phyloP scores from a whole-genome alignment of 768 basidiomycete species.

The Tricholoma sp. region DNA sequence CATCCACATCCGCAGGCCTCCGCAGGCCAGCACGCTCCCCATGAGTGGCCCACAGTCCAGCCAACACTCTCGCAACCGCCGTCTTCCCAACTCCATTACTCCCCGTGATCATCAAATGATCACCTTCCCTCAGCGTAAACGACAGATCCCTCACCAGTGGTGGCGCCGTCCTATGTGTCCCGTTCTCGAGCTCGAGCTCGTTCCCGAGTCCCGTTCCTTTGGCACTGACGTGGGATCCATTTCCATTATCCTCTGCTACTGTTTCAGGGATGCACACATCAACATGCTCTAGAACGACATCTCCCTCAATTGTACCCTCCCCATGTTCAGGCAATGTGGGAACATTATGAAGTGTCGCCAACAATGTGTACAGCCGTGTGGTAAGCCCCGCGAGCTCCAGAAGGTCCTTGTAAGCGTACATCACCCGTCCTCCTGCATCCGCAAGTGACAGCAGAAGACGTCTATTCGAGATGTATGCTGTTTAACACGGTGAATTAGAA shows the following conservation, averaged over 20 bases:
- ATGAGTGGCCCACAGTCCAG: slow-evolving; percentile 79
- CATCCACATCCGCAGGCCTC: slow-evolving; percentile 23
- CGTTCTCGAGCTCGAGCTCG: background rate
- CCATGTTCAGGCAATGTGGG: slow-evolving; percentile 41
- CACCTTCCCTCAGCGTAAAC: slow-evolving; percentile 58
- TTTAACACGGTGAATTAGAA: background rate
- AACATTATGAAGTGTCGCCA: slow-evolving; percentile 81
- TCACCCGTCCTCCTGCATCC: slow-evolving; percentile 90
- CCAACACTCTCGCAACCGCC: slow-evolving; percentile 81
- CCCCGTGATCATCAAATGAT: slow-evolving; percentile 92
- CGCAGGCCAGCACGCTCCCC: slow-evolving; percentile 27
- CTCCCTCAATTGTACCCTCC: slow-evolving; percentile 25
- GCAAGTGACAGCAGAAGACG: slow-evolving; percentile 90
- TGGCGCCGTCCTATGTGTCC: slow-evolving; percentile 18
- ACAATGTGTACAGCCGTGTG: slow-evolving; percentile 79
- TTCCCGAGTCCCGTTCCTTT: background rate
- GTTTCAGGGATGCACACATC: slow-evolving; percentile 61
- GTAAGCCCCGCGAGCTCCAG: slow-evolving; percentile 95
- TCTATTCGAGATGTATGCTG: slow-evolving; percentile 87
- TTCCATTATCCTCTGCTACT: background rate
- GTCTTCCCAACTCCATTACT: slow-evolving; percentile 93
- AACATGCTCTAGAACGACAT: slow-evolving; percentile 62
- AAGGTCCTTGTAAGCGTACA: slow-evolving; percentile 96
- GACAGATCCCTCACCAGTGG: slow-evolving; percentile 70
- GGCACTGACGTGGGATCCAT: background rate